Evolutionary conservation across 106 monocot species (phyloP), one percentile per base, ranked within the genome.

Genomic region (Apostasia shenzhenica): DNA sequence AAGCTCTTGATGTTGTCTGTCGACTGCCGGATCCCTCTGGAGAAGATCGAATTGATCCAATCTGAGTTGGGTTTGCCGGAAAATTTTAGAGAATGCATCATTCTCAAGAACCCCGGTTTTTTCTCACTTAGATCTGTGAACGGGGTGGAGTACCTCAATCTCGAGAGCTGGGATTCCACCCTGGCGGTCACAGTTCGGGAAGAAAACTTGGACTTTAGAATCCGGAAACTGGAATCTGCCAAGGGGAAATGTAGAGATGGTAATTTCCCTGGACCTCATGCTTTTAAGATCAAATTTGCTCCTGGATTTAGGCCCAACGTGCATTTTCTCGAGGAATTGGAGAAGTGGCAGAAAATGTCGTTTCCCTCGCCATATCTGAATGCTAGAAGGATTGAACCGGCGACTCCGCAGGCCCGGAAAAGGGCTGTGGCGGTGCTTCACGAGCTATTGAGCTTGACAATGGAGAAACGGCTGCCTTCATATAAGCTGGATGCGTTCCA

Each of bases 1-100:
- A 99, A 90, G 79, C 70, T 99, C 3, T 81, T 99, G 51, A 99
- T 92, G 97, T 77, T 99, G 92, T 89, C 97, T 1, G 55, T 90
- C 77, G 92, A 99, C 66, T 99, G 92, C 64, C 84, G 73, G 65
- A 70, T 99, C 2, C 85, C 89, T 11, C 13, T 93, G 74, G 89
- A 87, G 69, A 92, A 87, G 79, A 79, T 99, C 65, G 70, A 85
- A 40, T 67, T 93, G 10, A 78, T 99, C 10, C 69, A 78, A 26
- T 52, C 72, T 1, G 92, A 99, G 2, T 45, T 99, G 3, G 97
- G 97, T 3, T 70, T 99, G 41, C 87, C 86, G 0, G 41, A 49
- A 43, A 60, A 90, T 37, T 99, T 81, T 70, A 78, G 75, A 70
- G 52, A 39, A 2, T 45, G n/a, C 40, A n/a, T 97, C 39, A 85